Conservation (phyloP, 2,329 filamentous ascomycete genomes). For the Clathrospora elynae region DNA sequence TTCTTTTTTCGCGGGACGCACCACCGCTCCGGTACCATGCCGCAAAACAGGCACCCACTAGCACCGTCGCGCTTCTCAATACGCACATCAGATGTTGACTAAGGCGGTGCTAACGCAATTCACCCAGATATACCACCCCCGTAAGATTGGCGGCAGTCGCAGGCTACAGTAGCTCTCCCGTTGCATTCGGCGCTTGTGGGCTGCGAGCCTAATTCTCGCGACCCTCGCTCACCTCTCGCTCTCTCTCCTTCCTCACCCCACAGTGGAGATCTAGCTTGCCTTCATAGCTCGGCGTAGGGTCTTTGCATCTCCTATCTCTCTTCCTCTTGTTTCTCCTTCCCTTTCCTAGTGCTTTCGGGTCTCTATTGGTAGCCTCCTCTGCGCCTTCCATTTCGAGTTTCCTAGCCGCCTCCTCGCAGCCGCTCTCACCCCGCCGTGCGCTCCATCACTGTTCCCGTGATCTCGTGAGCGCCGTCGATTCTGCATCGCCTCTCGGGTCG, state of each 20-base stretch:
- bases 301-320: constrained; percentile 42
- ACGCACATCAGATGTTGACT: constrained; percentile 3
- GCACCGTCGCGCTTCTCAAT: constrained; percentile 10
- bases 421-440: constrained; percentile 24
- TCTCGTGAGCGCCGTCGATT: constrained; percentile 14
- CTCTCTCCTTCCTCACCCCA: constrained; percentile 44
- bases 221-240: constrained; percentile 28
- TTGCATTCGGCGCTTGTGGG: constrained; percentile 27
- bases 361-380: constrained; percentile 31
- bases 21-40: constrained; percentile 8
- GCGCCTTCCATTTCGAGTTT: constrained; percentile 36
- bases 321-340: constrained; percentile 47
- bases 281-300: constrained; percentile 46
- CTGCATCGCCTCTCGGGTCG: constrained; percentile 18
- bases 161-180: constrained; percentile 24
- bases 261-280: constrained; percentile 41
- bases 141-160: constrained; percentile 14
- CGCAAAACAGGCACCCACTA: constrained; percentile 14
- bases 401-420: constrained; percentile 35
- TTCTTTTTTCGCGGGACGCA: constrained; percentile 4
- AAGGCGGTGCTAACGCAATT: not conserved
- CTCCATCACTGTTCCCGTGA: constrained; percentile 18
- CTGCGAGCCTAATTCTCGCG: constrained; percentile 33
- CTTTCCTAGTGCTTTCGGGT: constrained; percentile 44
- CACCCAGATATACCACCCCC: not conserved